A percentile compares a stretch with the other conserved stretches of the same genome.
These are phyloP conservation scores for Nicotiana paniculata DNA, from an alignment of 257 asterid genomes.

Conservation along the genomic window DNA sequence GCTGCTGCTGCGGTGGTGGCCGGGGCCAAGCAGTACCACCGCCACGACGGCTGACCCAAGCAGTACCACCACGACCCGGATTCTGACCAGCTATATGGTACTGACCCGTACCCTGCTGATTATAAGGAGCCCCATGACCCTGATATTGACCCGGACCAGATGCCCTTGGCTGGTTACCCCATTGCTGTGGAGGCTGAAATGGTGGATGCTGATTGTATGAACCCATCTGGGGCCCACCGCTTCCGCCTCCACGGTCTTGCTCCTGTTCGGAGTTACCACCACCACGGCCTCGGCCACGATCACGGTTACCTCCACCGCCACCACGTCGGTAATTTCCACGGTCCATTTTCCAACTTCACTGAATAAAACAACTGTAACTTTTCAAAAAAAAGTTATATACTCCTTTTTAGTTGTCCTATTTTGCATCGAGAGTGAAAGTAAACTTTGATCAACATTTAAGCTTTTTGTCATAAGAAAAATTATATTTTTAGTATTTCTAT, in stretches of 20 bases:
- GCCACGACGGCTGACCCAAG: not conserved
- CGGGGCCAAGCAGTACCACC: no score
- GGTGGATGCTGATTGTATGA: slow-evolving; percentile 1
- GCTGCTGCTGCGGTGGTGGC: no score
- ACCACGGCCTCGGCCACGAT: slow-evolving; percentile 15
- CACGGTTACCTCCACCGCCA: slow-evolving; percentile 4
- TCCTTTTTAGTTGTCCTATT: no score
- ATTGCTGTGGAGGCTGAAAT: slow-evolving; percentile 15
- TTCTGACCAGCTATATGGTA: not conserved
- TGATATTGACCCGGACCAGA: not conserved
- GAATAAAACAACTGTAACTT: not conserved
- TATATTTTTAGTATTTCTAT: no score
- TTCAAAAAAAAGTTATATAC: no score
- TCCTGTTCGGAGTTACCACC: not conserved
- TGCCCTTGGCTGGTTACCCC: slow-evolving; percentile 9
- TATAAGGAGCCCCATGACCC: not conserved
- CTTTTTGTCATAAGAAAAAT: no score
- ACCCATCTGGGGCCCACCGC: slow-evolving; percentile 4
- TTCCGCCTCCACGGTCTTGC: not conserved
- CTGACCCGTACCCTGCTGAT: not conserved
- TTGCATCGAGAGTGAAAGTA: no score
- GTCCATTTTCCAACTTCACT: not conserved
- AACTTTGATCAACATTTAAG: no score
- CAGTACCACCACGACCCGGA: not conserved
- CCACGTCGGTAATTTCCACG: slow-evolving; percentile 1